phyloP scores from a whole-genome alignment of 768 basidiomycete species.

The Rhodocollybia butyracea region DNA sequence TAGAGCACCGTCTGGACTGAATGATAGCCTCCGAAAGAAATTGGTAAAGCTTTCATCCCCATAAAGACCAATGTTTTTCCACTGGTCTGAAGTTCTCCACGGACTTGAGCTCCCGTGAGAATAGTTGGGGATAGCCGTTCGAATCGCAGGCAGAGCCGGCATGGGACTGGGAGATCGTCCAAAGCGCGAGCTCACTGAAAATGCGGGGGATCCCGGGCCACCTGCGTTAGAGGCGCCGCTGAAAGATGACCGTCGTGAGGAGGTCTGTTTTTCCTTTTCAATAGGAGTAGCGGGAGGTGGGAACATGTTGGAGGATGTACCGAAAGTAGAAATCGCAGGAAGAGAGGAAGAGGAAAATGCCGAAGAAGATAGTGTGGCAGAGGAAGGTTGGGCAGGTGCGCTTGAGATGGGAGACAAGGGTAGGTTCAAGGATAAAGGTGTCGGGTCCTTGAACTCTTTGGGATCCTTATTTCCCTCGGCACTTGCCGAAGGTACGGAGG shows the following conservation, averaged over 20 bases:
- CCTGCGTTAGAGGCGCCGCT: conserved; percentile 67
- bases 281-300: conserved; percentile 55
- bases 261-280: conserved; percentile 59
- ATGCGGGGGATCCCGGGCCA: conserved; percentile 50
- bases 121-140: conserved; percentile 56
- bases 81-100: conserved; percentile 5
- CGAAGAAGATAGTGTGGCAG: not conserved
- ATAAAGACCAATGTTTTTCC: conserved; percentile 47
- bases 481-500: conserved; percentile 31
- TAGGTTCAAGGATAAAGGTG: conserved; percentile 22
- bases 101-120: conserved; percentile 7
- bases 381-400: conserved; percentile 49
- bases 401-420: conserved; percentile 66
- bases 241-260: conserved; percentile 62
- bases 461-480: conserved; percentile 45
- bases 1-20: conserved; percentile 92
- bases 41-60: conserved; percentile 94
- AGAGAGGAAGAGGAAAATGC: conserved; percentile 25
- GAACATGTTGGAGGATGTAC: conserved; percentile 39
- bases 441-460: conserved; percentile 14
- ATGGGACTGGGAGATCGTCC: conserved; percentile 86
- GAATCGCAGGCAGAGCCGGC: conserved; percentile 92
- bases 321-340: conserved; percentile 1
- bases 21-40: conserved; percentile 92
- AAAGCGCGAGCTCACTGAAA: conserved; percentile 48